Percentiles rank a stretch among this genome's conserved stretches.
Evolutionary conservation across 2,329 filamentous ascomycete species (phyloP).

Genomic region (Trichoderma lentiforme): DNA sequence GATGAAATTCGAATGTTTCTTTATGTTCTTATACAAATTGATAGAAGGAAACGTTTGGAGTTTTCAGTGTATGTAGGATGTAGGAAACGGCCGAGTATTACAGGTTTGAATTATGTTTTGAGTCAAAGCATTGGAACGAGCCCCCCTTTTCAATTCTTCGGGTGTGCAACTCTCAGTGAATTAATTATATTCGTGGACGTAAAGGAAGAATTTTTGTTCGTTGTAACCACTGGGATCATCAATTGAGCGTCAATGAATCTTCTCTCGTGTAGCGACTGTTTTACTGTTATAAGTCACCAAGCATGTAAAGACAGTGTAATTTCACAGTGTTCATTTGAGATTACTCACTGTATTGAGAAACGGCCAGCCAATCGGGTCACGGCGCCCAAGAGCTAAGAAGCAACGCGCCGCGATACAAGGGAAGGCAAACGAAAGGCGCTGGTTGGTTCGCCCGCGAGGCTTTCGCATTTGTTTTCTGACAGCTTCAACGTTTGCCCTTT

Average conservation of each 20-base stretch:
- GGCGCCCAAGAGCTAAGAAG: background rate
- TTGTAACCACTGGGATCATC: background rate
- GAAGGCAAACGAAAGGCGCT: background rate
- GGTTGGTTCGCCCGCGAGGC: conserved; percentile 9
- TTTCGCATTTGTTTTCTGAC: conserved; percentile 9
- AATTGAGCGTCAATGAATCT: background rate
- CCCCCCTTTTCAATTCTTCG: background rate
- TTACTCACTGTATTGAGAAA: background rate
- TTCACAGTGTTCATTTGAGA: background rate
- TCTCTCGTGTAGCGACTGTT: background rate
- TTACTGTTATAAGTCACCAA: background rate
- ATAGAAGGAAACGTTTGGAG: background rate
- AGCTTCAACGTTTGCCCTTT: background rate
- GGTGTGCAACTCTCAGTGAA: background rate
- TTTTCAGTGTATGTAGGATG: background rate
- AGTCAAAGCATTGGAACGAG: background rate
- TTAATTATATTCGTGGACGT: background rate
- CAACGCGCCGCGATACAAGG: conserved; percentile 14
- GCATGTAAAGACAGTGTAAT: background rate
- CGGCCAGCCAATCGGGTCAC: background rate
- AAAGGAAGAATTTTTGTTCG: background rate
- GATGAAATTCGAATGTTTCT: background rate
- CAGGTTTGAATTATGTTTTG: background rate
- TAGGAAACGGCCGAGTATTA: background rate
- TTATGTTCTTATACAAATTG: background rate